Evolutionary conservation across 2,329 filamentous ascomycete genomes (phyloP), one percentile per base, ranked within the genome.

Genomic region (Salinomyces thailandicus): DNA sequence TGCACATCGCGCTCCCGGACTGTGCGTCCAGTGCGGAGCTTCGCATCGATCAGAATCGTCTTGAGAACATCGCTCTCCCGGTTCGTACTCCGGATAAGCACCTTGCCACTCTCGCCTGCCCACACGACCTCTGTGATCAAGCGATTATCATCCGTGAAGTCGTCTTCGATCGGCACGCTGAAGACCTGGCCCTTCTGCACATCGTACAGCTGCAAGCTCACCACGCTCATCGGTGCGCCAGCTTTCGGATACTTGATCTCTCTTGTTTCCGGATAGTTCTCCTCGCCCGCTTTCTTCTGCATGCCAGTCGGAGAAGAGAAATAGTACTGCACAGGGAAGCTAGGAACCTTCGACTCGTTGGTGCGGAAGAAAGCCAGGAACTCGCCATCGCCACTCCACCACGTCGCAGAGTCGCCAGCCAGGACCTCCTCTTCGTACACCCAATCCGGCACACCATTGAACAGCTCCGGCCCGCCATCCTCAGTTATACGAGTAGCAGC

Each of bases 181-280:
- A 96, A 96, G 6, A 81, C 72, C 40, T 94, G 79, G 2, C 73
- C 73, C 51, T 80, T 81, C 7, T 69, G 69, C 14, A 95, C 68
- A 48, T 96, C 87, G 60, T 89, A 96, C 61, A 96, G 93, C 37
- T 84, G 73, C 19, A 98, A 64, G 42, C 85, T 78, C 3, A 98
- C 89, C 11, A 84, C 75, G 0, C 91, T 91, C 58, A 98, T 98
- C 31, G 89, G 86, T 2, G 87, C 80, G 3, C 91, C 93, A 14
- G 91, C 82, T 61, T 96, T 96, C 32, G 91, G 93, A 53, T 98
- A 98, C 61, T 98, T 98, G 73, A 98, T 93, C 50, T 86, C 68
- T 45, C 81, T 76, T 22, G 89, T 79, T 54, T 96, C 87, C 0
- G 91, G 91, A 55, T 98, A 98, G 35, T 76, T 78, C 57, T 95